Evolutionary conservation across 768 basidiomycete genomes (phyloP), one percentile per base, ranked within the genome.

Genomic region (Pisolithus albus): DNA sequence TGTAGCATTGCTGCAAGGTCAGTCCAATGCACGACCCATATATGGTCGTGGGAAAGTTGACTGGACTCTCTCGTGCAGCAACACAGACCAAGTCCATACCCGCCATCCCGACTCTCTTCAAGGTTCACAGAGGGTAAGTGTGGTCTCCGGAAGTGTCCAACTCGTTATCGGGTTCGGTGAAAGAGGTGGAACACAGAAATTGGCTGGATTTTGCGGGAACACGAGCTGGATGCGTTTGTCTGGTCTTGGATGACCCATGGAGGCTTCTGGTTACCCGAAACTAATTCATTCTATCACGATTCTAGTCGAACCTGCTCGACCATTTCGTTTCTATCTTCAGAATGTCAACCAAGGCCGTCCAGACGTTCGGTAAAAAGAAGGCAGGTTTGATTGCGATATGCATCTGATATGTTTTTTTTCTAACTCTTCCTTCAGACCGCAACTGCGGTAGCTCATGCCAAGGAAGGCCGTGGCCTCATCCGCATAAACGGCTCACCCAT

Each of bases 311-410:
- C 49, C 13, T 11, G 34, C 21, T 51, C 15, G 47, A 44, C 53
- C 51, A 59, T 60, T 59, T 64, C 62, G 56, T 51, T 60, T 54
- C 47, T 56, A 43, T 55, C 47, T 54, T 60, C 65, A 81, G 75
- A 72, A 90, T 89, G 87, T 79, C 76, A 62, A 71, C 73, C 59
- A 90, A 91, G 77, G 92, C 94, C 77, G 95, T 98, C 61, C 95
- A 97, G 71, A 95, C 92, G 57, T 98, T 98, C 76, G 95, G 95
- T 74, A 98, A 98, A 91, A 98, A 98, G 86, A 97, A 97, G 88
- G 92, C 81, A 69, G 57, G 82, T 59, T 10, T 19, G 2, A 19
- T 19, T 19, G 13, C 30, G 30, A 19, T 13, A 15, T 19, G 44
- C 40, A 26, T 32, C 9, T 19, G 9, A 51, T 42, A 30, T 38